A percentile compares a stretch with the other conserved stretches of the same genome.
Conservation (phyloP, 805 yeast genomes). For the Candida ascalaphidarum region DNA sequence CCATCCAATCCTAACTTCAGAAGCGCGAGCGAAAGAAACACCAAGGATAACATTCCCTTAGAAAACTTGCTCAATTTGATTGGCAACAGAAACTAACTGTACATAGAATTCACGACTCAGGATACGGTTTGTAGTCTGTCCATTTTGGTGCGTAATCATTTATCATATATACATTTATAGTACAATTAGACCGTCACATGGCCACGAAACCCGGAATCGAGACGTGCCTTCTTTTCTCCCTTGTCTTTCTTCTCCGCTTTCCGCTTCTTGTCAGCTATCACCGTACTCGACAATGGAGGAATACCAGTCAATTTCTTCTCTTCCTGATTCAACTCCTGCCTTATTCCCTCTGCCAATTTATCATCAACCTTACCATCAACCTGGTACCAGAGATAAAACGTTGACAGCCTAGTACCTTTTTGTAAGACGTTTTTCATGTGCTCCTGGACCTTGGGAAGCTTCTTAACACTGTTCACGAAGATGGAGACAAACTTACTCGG, state of each 20-base stretch:
- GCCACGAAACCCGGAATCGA: no score
- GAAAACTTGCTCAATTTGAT: constrained; percentile 18
- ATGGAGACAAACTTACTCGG: constrained; percentile 61
- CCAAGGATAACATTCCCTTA: constrained; percentile 16
- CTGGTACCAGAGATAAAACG: constrained; percentile 74
- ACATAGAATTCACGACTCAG: no score
- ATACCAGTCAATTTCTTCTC: constrained; percentile 40
- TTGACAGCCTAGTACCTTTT: constrained; percentile 51
- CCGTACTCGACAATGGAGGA: constrained; percentile 2
- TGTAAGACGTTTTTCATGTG: constrained; percentile 55
- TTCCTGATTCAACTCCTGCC: constrained; percentile 47
- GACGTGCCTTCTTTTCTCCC: constrained; percentile 8
- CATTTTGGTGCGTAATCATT: no score
- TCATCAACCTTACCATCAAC: constrained; percentile 72
- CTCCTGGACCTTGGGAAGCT: constrained; percentile 44
- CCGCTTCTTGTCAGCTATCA: constrained; percentile 20
- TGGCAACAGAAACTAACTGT: no score
- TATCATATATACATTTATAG: no score
- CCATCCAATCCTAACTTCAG: constrained; percentile 25
- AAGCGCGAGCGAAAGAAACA: constrained; percentile 25
- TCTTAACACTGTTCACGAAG: constrained; percentile 55
- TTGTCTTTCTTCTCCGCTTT: constrained; percentile 20
- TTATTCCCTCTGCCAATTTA: constrained; percentile 50
- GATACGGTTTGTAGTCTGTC: no score
- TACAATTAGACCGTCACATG: no score